Base-by-base conservation (phyloP, 805 yeast genomes). In the Schizosaccharomyces lindneri region DNA sequence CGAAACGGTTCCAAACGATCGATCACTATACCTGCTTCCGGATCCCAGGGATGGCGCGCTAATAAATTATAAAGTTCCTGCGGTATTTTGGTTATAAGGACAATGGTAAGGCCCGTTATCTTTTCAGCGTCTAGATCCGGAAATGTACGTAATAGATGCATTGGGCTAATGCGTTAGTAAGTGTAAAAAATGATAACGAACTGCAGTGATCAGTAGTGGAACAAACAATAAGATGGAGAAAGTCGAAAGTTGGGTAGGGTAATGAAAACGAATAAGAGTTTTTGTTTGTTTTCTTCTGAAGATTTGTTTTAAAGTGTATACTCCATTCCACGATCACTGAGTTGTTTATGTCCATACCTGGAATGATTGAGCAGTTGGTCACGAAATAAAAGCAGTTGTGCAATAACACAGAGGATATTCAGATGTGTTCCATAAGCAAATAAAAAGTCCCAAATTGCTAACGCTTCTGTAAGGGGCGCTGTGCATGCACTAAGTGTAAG, bases 361-460 rank as follows among this genome's bases (percentile, higher is more conserved):
- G 60, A 21, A 57, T 36, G 43, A 32, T 36, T 36, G 39, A 89
- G 70, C n/a, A 88, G 72, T 39, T 76, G 72, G 9, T 81, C 77
- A 63, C 96, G 74, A 63, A 84, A 82, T 55, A 83, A 74, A 4
- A 85, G 81, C 27, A 88, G 72, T 69, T 86, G 95, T 1, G 96
- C 90, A 7, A 87, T 86, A 2, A 88, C 80, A 65, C 87, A 84
- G 48, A 89, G 73, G 36, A 89, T 78, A 71, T 89, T 88, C 82
- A 87, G 78, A 68, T 89, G 95, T 21, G 85, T 80, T 0, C 97
- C 97, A 67, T 86, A 88, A 3, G 96, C 95, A 71, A 88, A 84
- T 66, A 87, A 72, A 65, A 88, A 85, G 70, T 88, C 97, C 97
- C 97, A 88, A 19, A 88, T 74, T 63, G 81, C 79, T 48, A 88